Conservation (phyloP, 2,329 filamentous ascomycete genomes). For the Paraphoma sp. region DNA sequence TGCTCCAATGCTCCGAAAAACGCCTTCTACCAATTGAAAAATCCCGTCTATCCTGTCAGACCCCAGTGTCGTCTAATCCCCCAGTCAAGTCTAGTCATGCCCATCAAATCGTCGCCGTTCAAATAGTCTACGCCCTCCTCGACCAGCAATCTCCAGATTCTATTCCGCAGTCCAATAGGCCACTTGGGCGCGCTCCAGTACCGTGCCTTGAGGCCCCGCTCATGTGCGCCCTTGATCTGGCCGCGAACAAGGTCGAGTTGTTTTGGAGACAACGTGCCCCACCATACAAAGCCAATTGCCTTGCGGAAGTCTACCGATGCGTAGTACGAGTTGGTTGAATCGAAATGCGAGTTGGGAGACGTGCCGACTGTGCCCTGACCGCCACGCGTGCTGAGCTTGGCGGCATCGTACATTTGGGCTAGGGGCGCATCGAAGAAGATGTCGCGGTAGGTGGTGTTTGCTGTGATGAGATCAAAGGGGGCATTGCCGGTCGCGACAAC, state of each 20-base stretch:
- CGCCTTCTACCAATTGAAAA: not conserved
- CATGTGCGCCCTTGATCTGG: conserved; percentile 61
- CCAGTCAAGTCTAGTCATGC: conserved; percentile 59
- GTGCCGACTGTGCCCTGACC: conserved; percentile 57
- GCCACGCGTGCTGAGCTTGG: not conserved
- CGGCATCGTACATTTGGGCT: conserved; percentile 43
- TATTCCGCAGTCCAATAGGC: conserved; percentile 61
- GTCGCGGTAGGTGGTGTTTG: conserved; percentile 58
- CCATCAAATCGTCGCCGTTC: conserved; percentile 64
- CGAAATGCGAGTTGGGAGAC: conserved; percentile 43
- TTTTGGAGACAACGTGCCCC: conserved; percentile 53
- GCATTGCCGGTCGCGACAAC: conserved; percentile 62
- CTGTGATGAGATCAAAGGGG: conserved; percentile 55
- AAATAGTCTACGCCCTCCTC: conserved; percentile 63
- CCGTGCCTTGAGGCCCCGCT: conserved; percentile 60
- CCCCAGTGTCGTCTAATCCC: conserved; percentile 34
- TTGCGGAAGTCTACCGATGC: conserved; percentile 65
- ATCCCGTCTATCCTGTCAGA: conserved; percentile 20
- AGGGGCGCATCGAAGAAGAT: conserved; percentile 64
- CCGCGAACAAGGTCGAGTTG: conserved; percentile 57
- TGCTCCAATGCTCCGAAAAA: not conserved
- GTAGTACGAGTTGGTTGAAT: conserved; percentile 68
- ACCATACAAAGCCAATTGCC: conserved; percentile 60
- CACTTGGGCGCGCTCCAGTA: conserved; percentile 65
- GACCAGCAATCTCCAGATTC: conserved; percentile 61